Percentiles rank a stretch among this genome's conserved stretches.
Evolutionary conservation across 345 rosid genomes (phyloP).

Genomic region (Linum lewisii): DNA sequence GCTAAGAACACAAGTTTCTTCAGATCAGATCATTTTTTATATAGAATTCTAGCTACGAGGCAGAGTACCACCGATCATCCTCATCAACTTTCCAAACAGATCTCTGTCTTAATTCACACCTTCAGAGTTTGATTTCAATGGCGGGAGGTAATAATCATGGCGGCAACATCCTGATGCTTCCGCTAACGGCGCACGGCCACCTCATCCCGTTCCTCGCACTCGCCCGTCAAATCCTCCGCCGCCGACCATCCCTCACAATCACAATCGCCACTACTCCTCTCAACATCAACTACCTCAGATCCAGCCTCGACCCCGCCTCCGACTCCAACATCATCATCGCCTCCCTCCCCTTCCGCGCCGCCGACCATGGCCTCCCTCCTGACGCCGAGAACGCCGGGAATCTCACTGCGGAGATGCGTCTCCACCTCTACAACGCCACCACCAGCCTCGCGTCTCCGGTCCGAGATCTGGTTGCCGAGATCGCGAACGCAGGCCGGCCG

Average conservation of each 20-base stretch:
- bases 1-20: too few species aligned
- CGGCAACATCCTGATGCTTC: constrained; percentile 34
- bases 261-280: constrained; percentile 38
- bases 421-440: constrained; percentile 12
- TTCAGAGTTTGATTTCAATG: too few species aligned
- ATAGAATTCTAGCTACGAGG: too few species aligned
- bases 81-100: too few species aligned
- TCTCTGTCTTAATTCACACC: too few species aligned
- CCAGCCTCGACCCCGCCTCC: constrained; percentile 20
- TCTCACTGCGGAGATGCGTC: constrained; percentile 20
- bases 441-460: constrained; percentile 19
- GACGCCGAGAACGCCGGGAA: constrained; percentile 33
- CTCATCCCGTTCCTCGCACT: constrained; percentile 44
- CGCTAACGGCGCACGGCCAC: constrained; percentile 48
- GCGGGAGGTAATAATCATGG: too few species aligned
- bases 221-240: constrained; percentile 30
- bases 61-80: too few species aligned
- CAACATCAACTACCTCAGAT: constrained; percentile 26
- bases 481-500: constrained; percentile 18
- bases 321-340: constrained; percentile 16
- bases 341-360: constrained; percentile 27
- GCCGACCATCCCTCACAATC: constrained; percentile 20
- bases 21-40: too few species aligned
- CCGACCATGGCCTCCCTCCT: constrained; percentile 36
- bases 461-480: constrained; percentile 13